These are phyloP conservation scores for Ophiostoma australiae DNA, from an alignment of 2,329 filamentous ascomycete species.

Conservation along the genomic window DNA sequence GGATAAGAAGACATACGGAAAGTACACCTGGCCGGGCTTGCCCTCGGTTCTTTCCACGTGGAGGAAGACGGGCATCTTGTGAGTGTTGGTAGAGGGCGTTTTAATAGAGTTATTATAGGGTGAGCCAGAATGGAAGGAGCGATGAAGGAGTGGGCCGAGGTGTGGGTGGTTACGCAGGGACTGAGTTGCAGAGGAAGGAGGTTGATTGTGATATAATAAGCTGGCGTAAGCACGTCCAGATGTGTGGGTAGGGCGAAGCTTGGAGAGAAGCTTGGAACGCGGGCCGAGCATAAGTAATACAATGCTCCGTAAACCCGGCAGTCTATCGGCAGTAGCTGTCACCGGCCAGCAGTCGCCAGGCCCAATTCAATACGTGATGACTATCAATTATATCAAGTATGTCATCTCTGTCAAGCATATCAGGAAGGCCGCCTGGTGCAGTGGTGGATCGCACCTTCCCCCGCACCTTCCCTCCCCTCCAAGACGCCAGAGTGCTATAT, in stretches of 20 bases:
- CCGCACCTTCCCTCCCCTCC: neutral
- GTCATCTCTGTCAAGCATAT: too few species aligned
- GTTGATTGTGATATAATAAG: neutral
- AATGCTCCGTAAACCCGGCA: neutral
- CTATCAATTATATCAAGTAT: too few species aligned
- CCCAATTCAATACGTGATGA: too few species aligned
- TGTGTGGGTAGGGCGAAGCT: neutral
- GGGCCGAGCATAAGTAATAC: neutral
- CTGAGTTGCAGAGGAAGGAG: neutral
- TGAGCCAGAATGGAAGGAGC: neutral
- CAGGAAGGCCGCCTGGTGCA: neutral
- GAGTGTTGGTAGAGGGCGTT: neutral
- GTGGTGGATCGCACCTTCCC: constrained; percentile 2
- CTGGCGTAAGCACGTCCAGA: neutral
- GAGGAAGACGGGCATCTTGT: constrained; percentile 53
- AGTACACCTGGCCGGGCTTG: constrained; percentile 85
- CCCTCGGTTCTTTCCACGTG: constrained; percentile 61
- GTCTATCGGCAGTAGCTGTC: neutral
- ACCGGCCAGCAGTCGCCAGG: neutral
- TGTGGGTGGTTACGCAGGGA: neutral
- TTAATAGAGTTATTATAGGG: neutral
- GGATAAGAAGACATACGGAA: constrained; percentile 51
- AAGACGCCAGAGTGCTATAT: too few species aligned
- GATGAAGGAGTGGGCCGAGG: neutral
- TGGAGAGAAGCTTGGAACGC: neutral